These are phyloP conservation scores for Steccherinum ochraceum DNA, from an alignment of 768 basidiomycete species.

Conservation along the genomic window DNA sequence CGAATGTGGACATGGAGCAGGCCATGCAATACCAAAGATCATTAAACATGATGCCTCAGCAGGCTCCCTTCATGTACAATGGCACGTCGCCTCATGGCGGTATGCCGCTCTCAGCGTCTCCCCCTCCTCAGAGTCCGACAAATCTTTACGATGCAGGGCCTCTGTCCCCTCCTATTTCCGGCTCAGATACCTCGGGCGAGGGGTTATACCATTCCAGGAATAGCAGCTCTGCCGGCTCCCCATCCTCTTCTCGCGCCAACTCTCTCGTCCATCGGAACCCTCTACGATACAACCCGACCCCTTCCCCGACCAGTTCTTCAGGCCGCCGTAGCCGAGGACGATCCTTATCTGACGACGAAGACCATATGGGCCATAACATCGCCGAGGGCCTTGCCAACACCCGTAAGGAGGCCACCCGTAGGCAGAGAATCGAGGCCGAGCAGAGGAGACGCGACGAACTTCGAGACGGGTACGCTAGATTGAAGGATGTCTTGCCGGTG, in stretches of 20 bases:
- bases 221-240: constrained; percentile 69
- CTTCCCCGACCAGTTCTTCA: constrained; percentile 71
- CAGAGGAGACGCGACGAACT: constrained; percentile 85
- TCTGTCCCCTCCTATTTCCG: constrained; percentile 80
- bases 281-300: constrained; percentile 74
- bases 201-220: constrained; percentile 67
- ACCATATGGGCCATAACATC: constrained; percentile 56
- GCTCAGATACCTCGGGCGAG: constrained; percentile 85
- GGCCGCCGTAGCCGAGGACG: constrained; percentile 59
- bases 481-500: constrained; percentile 82
- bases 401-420: constrained; percentile 77
- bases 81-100: constrained; percentile 53
- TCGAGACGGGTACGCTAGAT: constrained; percentile 81
- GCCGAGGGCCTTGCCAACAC: constrained; percentile 70
- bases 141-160: constrained; percentile 83
- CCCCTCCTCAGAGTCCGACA: constrained; percentile 73
- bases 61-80: constrained; percentile 51
- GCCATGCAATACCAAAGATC: constrained; percentile 50
- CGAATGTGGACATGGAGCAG: constrained; percentile 63
- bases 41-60: constrained; percentile 52
- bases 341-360: constrained; percentile 68
- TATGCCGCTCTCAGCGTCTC: constrained; percentile 47
- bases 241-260: constrained; percentile 69
- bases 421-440: constrained; percentile 86
- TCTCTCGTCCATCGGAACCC: constrained; percentile 69